Evolutionary conservation across 1,284 basidiomycete species (phyloP).

Genomic region (Leucoagaricus sp.): DNA sequence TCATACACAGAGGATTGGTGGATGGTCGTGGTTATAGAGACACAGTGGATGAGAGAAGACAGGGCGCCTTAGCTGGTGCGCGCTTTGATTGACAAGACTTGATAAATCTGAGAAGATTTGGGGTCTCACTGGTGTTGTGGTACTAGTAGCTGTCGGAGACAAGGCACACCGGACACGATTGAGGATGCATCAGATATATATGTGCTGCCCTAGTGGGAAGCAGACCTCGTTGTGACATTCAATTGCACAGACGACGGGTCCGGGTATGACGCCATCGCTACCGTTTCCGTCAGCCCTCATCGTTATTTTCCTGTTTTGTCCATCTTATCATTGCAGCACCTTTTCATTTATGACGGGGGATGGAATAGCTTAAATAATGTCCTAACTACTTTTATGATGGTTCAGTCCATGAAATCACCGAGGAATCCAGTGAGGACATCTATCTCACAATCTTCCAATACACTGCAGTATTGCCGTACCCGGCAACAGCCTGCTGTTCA

Average conservation of each 20-base stretch:
- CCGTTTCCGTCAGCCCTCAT: neutral
- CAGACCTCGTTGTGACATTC: neutral
- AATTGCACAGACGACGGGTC: neutral
- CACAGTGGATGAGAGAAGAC: too few relatives aligned
- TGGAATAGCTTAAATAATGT: neutral
- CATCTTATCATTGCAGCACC: neutral
- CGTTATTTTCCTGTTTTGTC: neutral
- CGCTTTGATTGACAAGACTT: too few relatives aligned
- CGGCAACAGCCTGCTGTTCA: slow-evolving; percentile 68
- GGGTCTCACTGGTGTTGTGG: too few relatives aligned
- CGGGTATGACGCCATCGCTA: slow-evolving; percentile 2
- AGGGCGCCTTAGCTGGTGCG: too few relatives aligned
- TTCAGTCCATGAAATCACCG: neutral
- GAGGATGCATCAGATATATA: too few relatives aligned
- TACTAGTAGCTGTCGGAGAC: too few relatives aligned
- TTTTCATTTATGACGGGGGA: neutral
- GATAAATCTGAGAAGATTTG: too few relatives aligned
- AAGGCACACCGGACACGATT: too few relatives aligned
- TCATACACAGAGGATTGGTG: neutral
- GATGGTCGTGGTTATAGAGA: neutral
- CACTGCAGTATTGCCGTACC: slow-evolving; percentile 64
- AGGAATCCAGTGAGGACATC: slow-evolving; percentile 5
- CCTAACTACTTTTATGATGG: neutral
- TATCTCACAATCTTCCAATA: slow-evolving; percentile 68
- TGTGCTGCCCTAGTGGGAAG: too few relatives aligned